Evolutionary conservation across 2,329 filamentous ascomycete species (phyloP), one percentile per base, ranked within the genome.

Genomic region (Clonostachys sp.): DNA sequence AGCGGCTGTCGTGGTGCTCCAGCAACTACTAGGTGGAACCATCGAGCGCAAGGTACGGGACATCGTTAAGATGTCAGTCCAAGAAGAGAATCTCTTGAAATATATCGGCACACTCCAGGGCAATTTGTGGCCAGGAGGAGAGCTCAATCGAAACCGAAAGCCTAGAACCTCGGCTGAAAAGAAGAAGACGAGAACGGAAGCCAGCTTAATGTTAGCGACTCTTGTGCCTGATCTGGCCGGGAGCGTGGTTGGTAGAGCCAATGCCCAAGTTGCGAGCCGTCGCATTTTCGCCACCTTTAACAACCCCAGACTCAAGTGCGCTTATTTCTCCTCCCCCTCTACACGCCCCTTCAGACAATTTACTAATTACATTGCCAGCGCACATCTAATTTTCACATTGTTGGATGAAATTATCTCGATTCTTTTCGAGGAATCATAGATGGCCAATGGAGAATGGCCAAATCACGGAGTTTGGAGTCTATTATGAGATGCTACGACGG

Each of bases 11-110:
- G 91, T 99, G 10, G 92, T 99, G 3, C 77, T 99, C 17, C 94
- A 99, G 61, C 94, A 99, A 65, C 80, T 99, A 6, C 82, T 99
- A 2, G 94, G 94, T 13, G 92, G 94, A 18, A 97, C 94, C 0
- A 95, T 99, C 52, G 94, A 99, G 69, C 85, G 91, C 50, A 96
- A 96, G 66, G 87, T 97, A 33, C 84, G 94, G 17, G 94, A 99
- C 50, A 87, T 84, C 46, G 85, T 91, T 40, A 86, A 83, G 54
- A 73, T 78, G 41, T 71, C 95, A 1, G 71, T 89, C 1, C 83
- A 89, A 49, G 91, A 96, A 54, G 87, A 94, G 17, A 84, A 84
- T 4, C 69, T 97, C 10, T 72, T 92, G 40, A 81, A 79, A 48
- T 95, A 94, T 61, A 75, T 97, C 34, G 75, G 78, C 20, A 69